Evolutionary conservation across 495 filamentous ascomycete genomes (phyloP), one percentile per base, ranked within the genome.

Genomic region (Thermochaetoides thermophila): DNA sequence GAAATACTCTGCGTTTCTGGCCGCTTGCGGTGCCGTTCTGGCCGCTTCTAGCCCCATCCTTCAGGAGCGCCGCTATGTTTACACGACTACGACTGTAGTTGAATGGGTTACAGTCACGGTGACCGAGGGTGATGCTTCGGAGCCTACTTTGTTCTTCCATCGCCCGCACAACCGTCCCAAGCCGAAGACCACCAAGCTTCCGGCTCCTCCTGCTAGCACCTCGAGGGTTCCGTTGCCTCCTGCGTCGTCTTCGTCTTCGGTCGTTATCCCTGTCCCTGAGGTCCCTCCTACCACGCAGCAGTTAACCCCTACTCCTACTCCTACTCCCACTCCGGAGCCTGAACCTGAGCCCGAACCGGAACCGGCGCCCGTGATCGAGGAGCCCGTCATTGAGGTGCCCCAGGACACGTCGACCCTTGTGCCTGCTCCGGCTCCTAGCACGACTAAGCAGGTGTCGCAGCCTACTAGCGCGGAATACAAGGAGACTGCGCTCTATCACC

Each of bases 1-100:
- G 83, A 81, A 71, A 55, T 73, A 65, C 35, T 74, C 78, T 20
- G 48, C 73, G 34, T 32, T 81, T 33, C 39, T 82, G 44, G 63
- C 72, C 46, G 65, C 68, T 27, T 57, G 78, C 48, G 64, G 71
- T 52, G 78, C 74, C 31, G 56, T 71, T 39, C 59, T 78, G 55
- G 70, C 66, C 31, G 44, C 72, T 40, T 75, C 71, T 38, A 61
- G 53, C 31, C 79, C 78, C 8, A 37, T 74, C 13, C 59, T 71
- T 34, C 66, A 71, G 60, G 69, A 67, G 36, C 64, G 69, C 55
- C 69, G 71, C 34, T 62, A 59, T 43, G 47, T 67, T 32, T 58
- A 69, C 43, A 71, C 64, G 31, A n/a, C n/a, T n/a, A 58, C 71
- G 17, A 60, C 65, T 52, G 68, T 73, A 19, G 49, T 61, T 19